Evolutionary conservation across 306 rosid species (phyloP), one percentile per base, ranked within the genome.

Genomic region (Pterocarpus santalinus): DNA sequence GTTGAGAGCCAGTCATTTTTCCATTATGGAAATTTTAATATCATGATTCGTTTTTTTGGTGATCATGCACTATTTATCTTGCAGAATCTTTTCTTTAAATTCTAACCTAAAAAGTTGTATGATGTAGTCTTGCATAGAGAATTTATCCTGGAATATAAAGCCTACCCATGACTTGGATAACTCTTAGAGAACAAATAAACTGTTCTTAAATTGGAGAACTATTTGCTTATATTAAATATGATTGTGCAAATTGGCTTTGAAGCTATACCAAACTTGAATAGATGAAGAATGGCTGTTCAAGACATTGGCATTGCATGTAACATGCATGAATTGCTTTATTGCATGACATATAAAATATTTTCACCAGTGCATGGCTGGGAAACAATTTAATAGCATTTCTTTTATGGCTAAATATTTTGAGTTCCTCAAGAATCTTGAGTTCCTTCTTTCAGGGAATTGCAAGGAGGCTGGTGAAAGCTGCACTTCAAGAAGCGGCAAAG

Each of bases 371-470:
- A 22, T 22, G 28, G 28, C 28, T 22, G 28, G 28, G 28, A 22
- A 22, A 22, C 28, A 22, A 22, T 22, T 22, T 22, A 22, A 6
- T 69, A 15, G 47, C 39, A n/a, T 35, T 38, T 5, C 0, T 28
- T 47, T 49, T 51, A 22, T 62, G 53, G 13, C 17, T 56, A 49
- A 38, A 81, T 75, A 35, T 36, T 39, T 39, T 56, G 44, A 32
- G 41, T 71, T 34, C 41, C 28, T 38, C 9, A 55, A 36, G 36
- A 55, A 56, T 61, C 11, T 73, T 51, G 62, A 70, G 17, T 76
- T 74, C 69, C 76, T 83, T 65, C 71, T 89, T 89, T 85, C 98
- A 95, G 99, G 99, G 99, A 86, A 95, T 91, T 82, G 99, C 99
- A 69, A 90, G 83, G 88, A 88, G 92, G 86, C 85, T 95, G 86